A percentile compares a stretch with the other conserved stretches of the same genome.
Evolutionary conservation across 306 rosid genomes (phyloP).

Genomic region (Fragaria iinumae): DNA sequence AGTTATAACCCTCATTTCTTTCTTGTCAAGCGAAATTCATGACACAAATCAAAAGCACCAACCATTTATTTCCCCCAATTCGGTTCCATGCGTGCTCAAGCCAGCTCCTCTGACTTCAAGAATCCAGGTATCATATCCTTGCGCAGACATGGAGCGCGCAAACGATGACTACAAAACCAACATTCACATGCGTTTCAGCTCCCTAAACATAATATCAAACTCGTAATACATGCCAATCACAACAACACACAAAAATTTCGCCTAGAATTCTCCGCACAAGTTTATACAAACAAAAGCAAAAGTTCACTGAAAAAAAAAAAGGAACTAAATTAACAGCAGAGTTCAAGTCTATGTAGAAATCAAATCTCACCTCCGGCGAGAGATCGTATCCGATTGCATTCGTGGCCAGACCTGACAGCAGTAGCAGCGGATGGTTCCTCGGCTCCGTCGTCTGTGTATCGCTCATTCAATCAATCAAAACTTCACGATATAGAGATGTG

Average conservation of each 20-base stretch:
- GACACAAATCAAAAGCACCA: constrained; percentile 29
- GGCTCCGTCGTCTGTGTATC: constrained; percentile 55
- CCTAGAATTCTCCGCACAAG: not conserved
- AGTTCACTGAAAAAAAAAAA: not conserved
- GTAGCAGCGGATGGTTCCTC: constrained; percentile 83
- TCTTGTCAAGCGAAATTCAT: constrained; percentile 18
- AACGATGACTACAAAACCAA: constrained; percentile 59
- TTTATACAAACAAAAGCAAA: not conserved
- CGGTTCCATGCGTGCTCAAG: constrained; percentile 50
- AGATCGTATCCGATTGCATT: constrained; percentile 92
- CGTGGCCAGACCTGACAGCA: constrained; percentile 78
- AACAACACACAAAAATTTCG: not conserved
- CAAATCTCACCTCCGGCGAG: constrained; percentile 63
- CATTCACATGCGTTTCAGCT: constrained; percentile 24
- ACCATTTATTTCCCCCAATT: constrained; percentile 25
- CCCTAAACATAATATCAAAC: not conserved
- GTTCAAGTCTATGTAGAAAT: not conserved
- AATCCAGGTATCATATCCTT: constrained; percentile 92
- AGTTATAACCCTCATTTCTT: constrained; percentile 22
- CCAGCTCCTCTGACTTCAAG: constrained; percentile 92
- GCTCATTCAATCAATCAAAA: not conserved
- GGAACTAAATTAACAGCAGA: no score
- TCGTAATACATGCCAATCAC: not conserved
- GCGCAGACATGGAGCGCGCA: constrained; percentile 74
- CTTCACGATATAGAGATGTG: not conserved